Evolutionary conservation across 495 filamentous ascomycete genomes (phyloP), one percentile per base, ranked within the genome.

Genomic region (Opeltia flavorubescens): DNA sequence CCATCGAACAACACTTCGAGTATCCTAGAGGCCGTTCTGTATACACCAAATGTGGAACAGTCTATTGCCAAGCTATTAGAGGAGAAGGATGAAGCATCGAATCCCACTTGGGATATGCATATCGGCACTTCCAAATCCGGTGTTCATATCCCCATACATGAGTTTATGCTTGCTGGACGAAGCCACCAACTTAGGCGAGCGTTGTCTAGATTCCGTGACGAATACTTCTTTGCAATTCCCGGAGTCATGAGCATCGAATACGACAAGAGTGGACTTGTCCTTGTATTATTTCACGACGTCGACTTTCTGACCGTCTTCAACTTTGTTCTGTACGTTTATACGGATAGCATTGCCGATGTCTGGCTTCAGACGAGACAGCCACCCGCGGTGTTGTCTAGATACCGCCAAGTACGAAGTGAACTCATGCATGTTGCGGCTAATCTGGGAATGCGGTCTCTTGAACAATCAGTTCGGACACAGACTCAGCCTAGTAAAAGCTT

Each of bases 241-340:
- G 86, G 88, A 30, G 30, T 81, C 9, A 62, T 88, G 27, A 70
- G 66, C 1, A 73, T 89, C 26, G 66, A 68, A 33, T 62, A 72
- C 42, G 63, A 64, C 25, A 59, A 63, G 4, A 62, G 74, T 15
- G 75, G 72, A 11, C 63, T 66, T 23, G 59, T 61, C 0, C 55
- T 78, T 9, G 58, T 89, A 6, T 62, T 69, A 13, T 76, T 94
- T 18, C 66, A 74, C 33, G 78, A 72, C 8, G 49, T 87, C 20
- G 87, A 94, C 55, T 71, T 86, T 36, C 59, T 91, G 41, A 77
- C 84, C 2, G 51, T 94, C 18, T 65, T 93, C 54, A 89, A 94
- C 52, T 52, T 95, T 5, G 73, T 80, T 0, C 70, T 86, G 28
- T 96, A 84, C 57, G 56, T 84, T 6, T 95, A 96, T 61, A 77